A percentile compares a stretch with the other conserved stretches of the same genome.
These are phyloP conservation scores for Coemansia sp. DNA, from an alignment of 192 early-diverging fungal species.

Conservation along the genomic window DNA sequence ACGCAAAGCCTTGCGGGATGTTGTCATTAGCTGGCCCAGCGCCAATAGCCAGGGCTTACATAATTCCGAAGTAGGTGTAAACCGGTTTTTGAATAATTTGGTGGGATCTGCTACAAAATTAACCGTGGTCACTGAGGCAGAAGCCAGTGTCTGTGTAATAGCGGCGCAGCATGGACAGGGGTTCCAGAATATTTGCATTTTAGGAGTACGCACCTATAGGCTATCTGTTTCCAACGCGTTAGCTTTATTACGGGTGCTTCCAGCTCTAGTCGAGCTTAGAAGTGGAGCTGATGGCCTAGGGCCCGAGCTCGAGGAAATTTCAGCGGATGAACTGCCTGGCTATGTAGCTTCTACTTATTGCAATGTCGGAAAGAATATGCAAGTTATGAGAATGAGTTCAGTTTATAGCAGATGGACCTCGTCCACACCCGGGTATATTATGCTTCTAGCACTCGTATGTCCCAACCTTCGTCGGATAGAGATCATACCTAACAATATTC, in stretches of 20 bases:
- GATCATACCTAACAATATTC: not conserved
- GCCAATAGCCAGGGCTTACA: not conserved
- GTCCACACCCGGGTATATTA: too few species aligned
- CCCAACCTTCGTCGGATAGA: not conserved
- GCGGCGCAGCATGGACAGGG: not conserved
- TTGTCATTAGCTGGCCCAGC: not conserved
- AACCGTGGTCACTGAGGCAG: too few species aligned
- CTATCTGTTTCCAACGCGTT: not conserved
- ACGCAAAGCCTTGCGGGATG: not conserved
- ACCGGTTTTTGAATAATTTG: not conserved
- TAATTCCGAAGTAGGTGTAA: not conserved
- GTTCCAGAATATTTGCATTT: not conserved
- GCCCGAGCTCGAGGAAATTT: not conserved
- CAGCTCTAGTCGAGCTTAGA: not conserved
- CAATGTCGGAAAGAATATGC: not conserved
- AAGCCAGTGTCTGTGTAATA: not conserved
- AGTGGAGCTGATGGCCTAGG: not conserved
- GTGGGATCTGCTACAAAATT: not conserved
- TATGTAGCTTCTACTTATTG: not conserved
- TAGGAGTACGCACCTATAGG: not conserved
- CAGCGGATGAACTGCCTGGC: not conserved
- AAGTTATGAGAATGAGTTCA: not conserved
- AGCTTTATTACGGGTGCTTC: not conserved
- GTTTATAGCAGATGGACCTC: too few species aligned
- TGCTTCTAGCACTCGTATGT: not conserved